Conservation (phyloP, 306 rosid genomes). For the Quercus agrifolia region DNA sequence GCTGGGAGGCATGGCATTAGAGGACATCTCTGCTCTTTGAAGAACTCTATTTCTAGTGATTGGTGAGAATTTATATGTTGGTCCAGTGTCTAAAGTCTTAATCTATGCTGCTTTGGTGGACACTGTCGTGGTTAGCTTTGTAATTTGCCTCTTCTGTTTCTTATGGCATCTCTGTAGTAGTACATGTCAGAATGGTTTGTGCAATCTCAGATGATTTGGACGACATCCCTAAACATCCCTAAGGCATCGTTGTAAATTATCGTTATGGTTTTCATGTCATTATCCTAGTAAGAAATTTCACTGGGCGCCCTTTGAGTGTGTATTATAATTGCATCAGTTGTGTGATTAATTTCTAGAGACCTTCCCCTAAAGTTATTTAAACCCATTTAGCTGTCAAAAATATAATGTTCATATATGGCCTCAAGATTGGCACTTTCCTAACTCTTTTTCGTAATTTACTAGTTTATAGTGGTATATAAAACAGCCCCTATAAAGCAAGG, state of each 20-base stretch:
- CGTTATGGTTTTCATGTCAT: conserved; percentile 13
- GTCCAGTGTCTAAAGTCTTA: conserved; percentile 46
- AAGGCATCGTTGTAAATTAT: conserved; percentile 38
- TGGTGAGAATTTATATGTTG: conserved; percentile 59
- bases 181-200: conserved; percentile 31
- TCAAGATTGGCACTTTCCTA: no score
- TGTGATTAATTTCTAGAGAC: neutral
- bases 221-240: conserved; percentile 17
- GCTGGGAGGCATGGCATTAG: conserved; percentile 51
- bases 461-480: no score
- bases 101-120: conserved; percentile 53
- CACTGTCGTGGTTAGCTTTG: conserved; percentile 38
- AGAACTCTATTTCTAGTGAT: conserved; percentile 55
- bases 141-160: conserved; percentile 38
- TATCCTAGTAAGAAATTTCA: neutral
- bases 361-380: neutral
- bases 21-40: conserved; percentile 54
- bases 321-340: neutral
- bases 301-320: neutral
- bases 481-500: no score
- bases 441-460: no score
- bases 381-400: neutral
- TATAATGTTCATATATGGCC: neutral
- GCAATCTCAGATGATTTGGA: conserved; percentile 32
- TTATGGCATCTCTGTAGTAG: conserved; percentile 23